Conservation (phyloP, 2,329 filamentous ascomycete genomes). For the Claviceps capensis region DNA sequence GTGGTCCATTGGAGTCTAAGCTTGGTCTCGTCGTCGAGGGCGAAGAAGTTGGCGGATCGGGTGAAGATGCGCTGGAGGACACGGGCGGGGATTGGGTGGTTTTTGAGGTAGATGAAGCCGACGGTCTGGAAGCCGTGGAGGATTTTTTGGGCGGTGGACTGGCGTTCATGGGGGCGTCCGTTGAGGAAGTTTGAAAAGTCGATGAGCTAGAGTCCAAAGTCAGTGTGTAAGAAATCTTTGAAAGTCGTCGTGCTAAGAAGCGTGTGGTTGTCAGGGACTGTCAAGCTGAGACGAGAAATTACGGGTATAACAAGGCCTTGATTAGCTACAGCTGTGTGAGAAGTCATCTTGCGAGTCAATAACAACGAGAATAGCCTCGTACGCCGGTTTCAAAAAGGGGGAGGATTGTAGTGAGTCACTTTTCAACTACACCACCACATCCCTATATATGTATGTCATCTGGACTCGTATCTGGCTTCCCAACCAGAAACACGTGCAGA, state of each 20-base stretch:
- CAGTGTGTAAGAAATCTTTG: too few species aligned
- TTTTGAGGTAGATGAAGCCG: constrained; percentile 80
- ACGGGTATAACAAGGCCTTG: constrained; percentile 43
- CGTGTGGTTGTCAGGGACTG: background rate
- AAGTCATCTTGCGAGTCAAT: constrained; percentile 11
- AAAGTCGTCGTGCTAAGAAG: too few species aligned
- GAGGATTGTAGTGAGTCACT: too few species aligned
- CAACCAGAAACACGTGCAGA: too few species aligned
- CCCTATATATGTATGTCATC: too few species aligned
- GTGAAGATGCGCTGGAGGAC: constrained; percentile 49
- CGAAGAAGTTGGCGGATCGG: constrained; percentile 59
- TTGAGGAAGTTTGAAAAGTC: constrained; percentile 61
- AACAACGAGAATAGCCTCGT: background rate
- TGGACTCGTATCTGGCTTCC: too few species aligned
- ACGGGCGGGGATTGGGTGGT: constrained; percentile 54
- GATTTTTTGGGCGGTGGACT: constrained; percentile 55
- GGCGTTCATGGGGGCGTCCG: constrained; percentile 45
- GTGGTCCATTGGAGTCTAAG: constrained; percentile 56
- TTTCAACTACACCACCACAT: too few species aligned
- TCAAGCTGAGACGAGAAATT: constrained; percentile 12
- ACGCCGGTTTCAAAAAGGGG: background rate
- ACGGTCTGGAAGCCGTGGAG: constrained; percentile 70
- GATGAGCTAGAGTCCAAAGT: constrained; percentile 12
- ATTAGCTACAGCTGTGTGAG: constrained; percentile 32
- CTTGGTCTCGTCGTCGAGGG: constrained; percentile 47